Percentiles rank a stretch among this genome's conserved stretches.
Conservation (phyloP, 2,329 filamentous ascomycete genomes). For the Aspergillus pseudotamarii region DNA sequence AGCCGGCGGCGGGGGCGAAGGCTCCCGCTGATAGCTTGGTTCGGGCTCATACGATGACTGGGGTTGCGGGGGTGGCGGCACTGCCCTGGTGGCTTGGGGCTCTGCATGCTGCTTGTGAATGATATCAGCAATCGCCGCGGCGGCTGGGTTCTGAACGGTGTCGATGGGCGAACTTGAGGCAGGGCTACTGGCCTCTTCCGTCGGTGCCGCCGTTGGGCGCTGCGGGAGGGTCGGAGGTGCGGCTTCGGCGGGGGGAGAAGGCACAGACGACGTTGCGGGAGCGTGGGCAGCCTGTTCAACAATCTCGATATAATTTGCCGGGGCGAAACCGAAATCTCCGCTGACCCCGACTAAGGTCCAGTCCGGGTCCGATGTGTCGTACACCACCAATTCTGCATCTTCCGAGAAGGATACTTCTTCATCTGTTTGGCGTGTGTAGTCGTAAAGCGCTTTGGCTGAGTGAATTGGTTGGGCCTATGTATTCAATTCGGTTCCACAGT, state of each 20-base stretch:
- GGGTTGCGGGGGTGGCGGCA: constrained; percentile 40
- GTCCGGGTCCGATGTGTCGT: constrained; percentile 88
- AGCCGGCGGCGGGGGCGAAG: constrained; percentile 54
- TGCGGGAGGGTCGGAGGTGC: constrained; percentile 44
- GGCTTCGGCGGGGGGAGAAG: constrained; percentile 35
- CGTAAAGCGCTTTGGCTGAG: constrained; percentile 90
- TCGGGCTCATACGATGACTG: constrained; percentile 68
- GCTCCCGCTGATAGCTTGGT: constrained; percentile 56
- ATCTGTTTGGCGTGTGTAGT: constrained; percentile 95
- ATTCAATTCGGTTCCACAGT: constrained; percentile 10
- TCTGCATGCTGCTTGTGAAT: constrained; percentile 46
- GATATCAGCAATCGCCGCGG: constrained; percentile 59
- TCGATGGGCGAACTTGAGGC: constrained; percentile 43
- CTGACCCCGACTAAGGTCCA: constrained; percentile 91
- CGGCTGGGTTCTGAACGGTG: constrained; percentile 53
- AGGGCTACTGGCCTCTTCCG: constrained; percentile 31
- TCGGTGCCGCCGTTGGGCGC: constrained; percentile 27
- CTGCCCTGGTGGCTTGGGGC: constrained; percentile 30
- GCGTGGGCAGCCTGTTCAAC: constrained; percentile 54
- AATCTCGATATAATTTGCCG: constrained; percentile 92
- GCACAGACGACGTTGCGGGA: constrained; percentile 24
- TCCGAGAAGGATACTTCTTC: constrained; percentile 96
- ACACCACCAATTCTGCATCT: constrained; percentile 79
- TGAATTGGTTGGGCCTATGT: constrained; percentile 65
- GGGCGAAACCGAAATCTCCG: constrained; percentile 89